A percentile compares a stretch with the other conserved stretches of the same genome.
phyloP scores from a whole-genome alignment of 1,284 basidiomycete genomes.

The Laetiporus sulphureus region DNA sequence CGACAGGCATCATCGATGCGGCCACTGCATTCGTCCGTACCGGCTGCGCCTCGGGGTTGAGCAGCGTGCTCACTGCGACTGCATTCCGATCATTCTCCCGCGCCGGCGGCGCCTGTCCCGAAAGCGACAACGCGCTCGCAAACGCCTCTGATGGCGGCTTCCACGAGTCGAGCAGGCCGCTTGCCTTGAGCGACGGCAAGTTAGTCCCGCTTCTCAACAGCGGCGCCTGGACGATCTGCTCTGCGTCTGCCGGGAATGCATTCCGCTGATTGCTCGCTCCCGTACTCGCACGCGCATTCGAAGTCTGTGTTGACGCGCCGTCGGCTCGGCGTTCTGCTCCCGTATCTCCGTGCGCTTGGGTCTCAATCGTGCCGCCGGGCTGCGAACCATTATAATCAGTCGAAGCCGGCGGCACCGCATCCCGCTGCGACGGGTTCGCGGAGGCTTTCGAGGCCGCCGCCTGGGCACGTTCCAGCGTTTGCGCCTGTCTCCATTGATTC shows the following conservation, averaged over 20 bases:
- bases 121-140: slow-evolving; percentile 17
- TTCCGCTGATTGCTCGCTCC: slow-evolving; percentile 5
- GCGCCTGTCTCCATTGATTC: slow-evolving; percentile 25
- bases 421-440: slow-evolving; percentile 9
- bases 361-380: slow-evolving; percentile 4
- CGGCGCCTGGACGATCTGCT: slow-evolving; percentile 13
- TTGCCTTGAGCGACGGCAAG: slow-evolving; percentile 66
- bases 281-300: too few relatives aligned
- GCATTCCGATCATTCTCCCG: slow-evolving; percentile 5
- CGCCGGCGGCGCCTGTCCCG: slow-evolving; percentile 4
- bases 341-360: slow-evolving; percentile 8
- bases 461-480: slow-evolving; percentile 15
- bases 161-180: slow-evolving; percentile 57
- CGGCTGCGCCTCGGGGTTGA: slow-evolving; percentile 1
- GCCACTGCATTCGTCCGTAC: slow-evolving; percentile 1
- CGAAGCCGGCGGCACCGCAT: background rate
- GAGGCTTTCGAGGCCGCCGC: slow-evolving; percentile 6
- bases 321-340: slow-evolving; percentile 4
- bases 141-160: slow-evolving; percentile 24
- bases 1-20: slow-evolving; percentile 16
- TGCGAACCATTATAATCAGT: background rate
- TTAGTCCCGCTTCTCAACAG: slow-evolving; percentile 25
- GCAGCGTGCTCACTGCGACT: slow-evolving; percentile 4
- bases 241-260: slow-evolving; percentile 12
- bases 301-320: background rate